Evolutionary conservation across 495 filamentous ascomycete species (phyloP), one percentile per base, ranked within the genome.

Genomic region (Thermochaetoides thermophila): DNA sequence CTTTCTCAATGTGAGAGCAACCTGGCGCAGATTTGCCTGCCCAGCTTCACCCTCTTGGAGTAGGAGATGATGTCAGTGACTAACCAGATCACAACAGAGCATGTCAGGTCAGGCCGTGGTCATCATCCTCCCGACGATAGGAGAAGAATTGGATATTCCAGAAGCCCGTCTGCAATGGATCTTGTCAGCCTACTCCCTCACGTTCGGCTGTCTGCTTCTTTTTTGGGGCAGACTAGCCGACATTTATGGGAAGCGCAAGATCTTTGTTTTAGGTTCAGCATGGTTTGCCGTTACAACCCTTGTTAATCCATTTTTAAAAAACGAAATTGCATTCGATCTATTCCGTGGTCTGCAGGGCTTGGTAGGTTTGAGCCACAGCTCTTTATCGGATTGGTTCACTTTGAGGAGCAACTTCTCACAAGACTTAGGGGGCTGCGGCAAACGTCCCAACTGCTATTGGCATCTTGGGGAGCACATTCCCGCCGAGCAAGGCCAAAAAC

Each of bases 221-320:
- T 65, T 81, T 32, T 84, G 78, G 59, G 81, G 80, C 23, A 71
- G 74, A 42, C 55, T 84, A 19, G 75, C 71, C 12, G 80, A 85
- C 44, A 69, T 82, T 38, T 81, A 81, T 41, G 81, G 78, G 18
- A 76, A 78, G 35, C 71, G 76, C 39, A 52, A 53, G 3, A 65
- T 84, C 28, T 84, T 84, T 55, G 68, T 82, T 16, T 56, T 57
- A 18, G 73, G 73, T 13, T 74, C 78, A 42, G 68, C 68, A 13
- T 72, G 77, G 44, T 74, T 78, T 32, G 61, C 72, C 1, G 54
- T 73, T 23, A 68, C 73, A 1, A 65, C 71, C 24, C 60, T 81
- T 5, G 69, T 70, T n/a, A 71, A 71, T 14, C 68, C 73, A 0
- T 86, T 79, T 55, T 20, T 73, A 52, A 57, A 64, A 50, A 49